Base-by-base conservation (phyloP, 805 yeast species). In the Nakazawaea anatomiae region DNA sequence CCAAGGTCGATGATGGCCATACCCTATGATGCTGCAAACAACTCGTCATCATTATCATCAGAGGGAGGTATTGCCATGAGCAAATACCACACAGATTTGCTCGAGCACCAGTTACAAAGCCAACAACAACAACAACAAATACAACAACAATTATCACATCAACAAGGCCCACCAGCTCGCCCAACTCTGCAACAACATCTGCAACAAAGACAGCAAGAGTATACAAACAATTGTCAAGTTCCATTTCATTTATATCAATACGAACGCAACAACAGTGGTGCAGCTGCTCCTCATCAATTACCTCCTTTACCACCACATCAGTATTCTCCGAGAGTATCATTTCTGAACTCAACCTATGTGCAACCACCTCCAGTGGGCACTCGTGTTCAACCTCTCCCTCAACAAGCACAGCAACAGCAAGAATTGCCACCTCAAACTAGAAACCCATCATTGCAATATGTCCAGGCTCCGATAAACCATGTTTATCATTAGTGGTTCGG, bases 101-200 rank as follows among this genome's bases (percentile, higher is more conserved):
- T 50, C 10, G 41, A 50, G 6, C 48, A 50, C 3, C 50, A 47
- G 27, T 30, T 47, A 39, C 49, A 45, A 45, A 28, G 7, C 25
- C 36, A 7, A n/a, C 44, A 25, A 46, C 44, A 39, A 32, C 49
- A 46, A 35, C 49, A 45, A 45, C 12, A 12, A 18, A 27, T 4
- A n/a, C 44, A 32, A 46, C 44, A 39, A 32, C 49, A 46, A 35
- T 11, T 8, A 31, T 18, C 25, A 18, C 25, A 18, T 18, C 25
- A 18, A 3, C 25, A 18, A 18, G 25, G 25, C 25, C 25, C 25
- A 18, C 25, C 25, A 18, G 2, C 25, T 18, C 25, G 25, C 25
- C 25, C 41, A 27, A 14, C 29, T 10, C 4, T 47, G 31, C 49
- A 45, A 45, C 12, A 12, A 18, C 36, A 7, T 9, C 44, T 18